Base-by-base conservation (phyloP, 495 filamentous ascomycete genomes). In the Terfezia boudieri region DNA sequence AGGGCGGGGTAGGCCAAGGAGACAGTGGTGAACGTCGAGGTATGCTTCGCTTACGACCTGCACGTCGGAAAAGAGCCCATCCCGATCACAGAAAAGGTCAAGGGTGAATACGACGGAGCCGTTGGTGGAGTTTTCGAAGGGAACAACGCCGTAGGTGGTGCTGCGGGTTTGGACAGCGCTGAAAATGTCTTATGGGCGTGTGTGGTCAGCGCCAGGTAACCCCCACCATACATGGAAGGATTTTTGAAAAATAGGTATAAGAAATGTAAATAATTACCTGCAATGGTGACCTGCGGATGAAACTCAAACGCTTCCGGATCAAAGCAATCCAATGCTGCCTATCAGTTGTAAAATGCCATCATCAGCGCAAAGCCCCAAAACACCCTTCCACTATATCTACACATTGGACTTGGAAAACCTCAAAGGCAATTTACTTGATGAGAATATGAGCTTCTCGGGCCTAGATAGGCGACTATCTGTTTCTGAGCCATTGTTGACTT, bases 121-220 rank as follows among this genome's bases (percentile, higher is more conserved):
- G 68, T 95, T 92, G 59, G 86, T 86, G 9, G 82, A 88, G 68
- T 98, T 98, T 67, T 98, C 90, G 69, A 92, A 88, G 35, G 90
- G 90, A 14, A 95, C 84, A 4, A 98, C 83, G 56, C 86, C 89
- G 61, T 77, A 82, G 56, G 72, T 67, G 0, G 74, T 73, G 22
- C 65, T 56, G 55, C 74, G 67, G 12, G 73, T 70, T 66, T 94
- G 86, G 17, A 94, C 80, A 14, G 76, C 73, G 36, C 74, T 70
- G 66, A 96, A 94, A 57, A 92, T 77, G n/a, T 53, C 32, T 53
- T 5, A 14, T 5, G 9, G 10, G 52, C 22, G 11, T 46, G 11
- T 46, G 49, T 20, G 49, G 49, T 32, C 11, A 12, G 5, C 5
- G 22, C 20, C 20, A 20, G 20, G 20, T 20, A 20, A n/a, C 41